A percentile compares a stretch with the other conserved stretches of the same genome.
Evolutionary conservation across 495 filamentous ascomycete species (phyloP).

Genomic region (Parathielavia appendiculata): DNA sequence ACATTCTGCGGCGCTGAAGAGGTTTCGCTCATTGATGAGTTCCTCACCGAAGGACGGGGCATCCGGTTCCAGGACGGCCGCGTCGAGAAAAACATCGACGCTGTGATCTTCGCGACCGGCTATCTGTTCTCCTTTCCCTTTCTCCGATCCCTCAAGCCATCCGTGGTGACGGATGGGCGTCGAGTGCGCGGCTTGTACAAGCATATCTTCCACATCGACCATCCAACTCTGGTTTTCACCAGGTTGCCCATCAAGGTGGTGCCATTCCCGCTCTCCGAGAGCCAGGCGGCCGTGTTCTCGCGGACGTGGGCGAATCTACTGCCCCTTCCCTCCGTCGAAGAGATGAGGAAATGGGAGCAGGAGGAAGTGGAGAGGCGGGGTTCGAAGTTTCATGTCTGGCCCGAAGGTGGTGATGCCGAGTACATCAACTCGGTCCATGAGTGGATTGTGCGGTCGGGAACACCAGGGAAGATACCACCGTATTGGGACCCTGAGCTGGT

Average conservation of each 20-base stretch:
- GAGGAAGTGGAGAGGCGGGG: conserved; percentile 30
- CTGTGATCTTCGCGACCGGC: conserved; percentile 67
- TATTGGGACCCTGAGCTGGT: conserved; percentile 61
- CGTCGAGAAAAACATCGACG: conserved; percentile 57
- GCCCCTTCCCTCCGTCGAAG: conserved; percentile 51
- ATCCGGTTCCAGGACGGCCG: conserved; percentile 38
- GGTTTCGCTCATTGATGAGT: conserved; percentile 39
- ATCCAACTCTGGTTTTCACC: conserved; percentile 75
- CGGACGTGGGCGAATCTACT: conserved; percentile 68
- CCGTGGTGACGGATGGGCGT: conserved; percentile 61
- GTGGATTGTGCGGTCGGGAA: conserved; percentile 50
- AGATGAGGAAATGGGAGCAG: conserved; percentile 60
- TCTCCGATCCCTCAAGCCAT: conserved; percentile 52
- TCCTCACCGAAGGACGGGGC: conserved; percentile 33
- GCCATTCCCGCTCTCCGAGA: conserved; percentile 74
- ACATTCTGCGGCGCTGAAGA: conserved; percentile 33
- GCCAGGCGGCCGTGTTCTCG: conserved; percentile 71
- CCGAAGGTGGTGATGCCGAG: conserved; percentile 59
- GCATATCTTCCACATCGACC: conserved; percentile 68
- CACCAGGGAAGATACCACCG: conserved; percentile 55
- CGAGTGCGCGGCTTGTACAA: conserved; percentile 64
- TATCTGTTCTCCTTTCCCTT: conserved; percentile 71
- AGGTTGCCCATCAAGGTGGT: conserved; percentile 73
- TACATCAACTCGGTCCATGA: conserved; percentile 70
- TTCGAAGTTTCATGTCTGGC: conserved; percentile 55